These are phyloP conservation scores for Nakazawaea anatomiae DNA, from an alignment of 805 yeast species.

Conservation along the genomic window DNA sequence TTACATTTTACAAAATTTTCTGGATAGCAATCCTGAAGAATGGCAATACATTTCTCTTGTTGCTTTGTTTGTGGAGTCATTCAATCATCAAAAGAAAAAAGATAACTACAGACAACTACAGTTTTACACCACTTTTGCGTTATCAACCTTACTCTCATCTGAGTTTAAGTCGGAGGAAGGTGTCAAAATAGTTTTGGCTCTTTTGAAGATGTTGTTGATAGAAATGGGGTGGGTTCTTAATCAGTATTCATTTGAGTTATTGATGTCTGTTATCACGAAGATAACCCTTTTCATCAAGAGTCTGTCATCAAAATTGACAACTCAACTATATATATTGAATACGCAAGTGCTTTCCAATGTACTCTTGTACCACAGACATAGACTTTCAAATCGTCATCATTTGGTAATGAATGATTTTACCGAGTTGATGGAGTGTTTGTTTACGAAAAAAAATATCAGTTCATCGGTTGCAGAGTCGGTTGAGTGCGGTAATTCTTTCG, in stretches of 20 bases:
- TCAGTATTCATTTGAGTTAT: conserved; percentile 61
- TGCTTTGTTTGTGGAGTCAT: background rate
- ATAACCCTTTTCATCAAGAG: conserved; percentile 11
- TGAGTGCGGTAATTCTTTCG: conserved; percentile 39
- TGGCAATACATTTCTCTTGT: conserved; percentile 19
- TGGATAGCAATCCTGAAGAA: conserved; percentile 11
- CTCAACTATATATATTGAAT: conserved; percentile 27
- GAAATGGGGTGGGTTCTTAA: conserved; percentile 52
- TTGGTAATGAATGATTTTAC: conserved; percentile 45
- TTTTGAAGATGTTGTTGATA: conserved; percentile 37
- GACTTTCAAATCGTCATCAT: conserved; percentile 71
- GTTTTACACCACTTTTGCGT: background rate
- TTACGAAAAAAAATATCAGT: conserved; percentile 15
- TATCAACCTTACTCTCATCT: conserved; percentile 1
- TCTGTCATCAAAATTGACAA: background rate
- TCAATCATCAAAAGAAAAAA: background rate
- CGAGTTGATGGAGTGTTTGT: conserved; percentile 43
- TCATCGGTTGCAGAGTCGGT: conserved; percentile 14
- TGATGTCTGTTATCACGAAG: conserved; percentile 34
- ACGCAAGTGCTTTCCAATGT: conserved; percentile 53
- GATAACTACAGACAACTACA: conserved; percentile 1
- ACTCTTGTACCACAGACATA: conserved; percentile 61
- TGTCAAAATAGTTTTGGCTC: conserved; percentile 14
- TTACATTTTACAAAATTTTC: conserved; percentile 16
- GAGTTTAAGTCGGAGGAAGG: background rate